Conservation (phyloP, 192 early-diverging fungal genomes). For the Backusella australiensis region DNA sequence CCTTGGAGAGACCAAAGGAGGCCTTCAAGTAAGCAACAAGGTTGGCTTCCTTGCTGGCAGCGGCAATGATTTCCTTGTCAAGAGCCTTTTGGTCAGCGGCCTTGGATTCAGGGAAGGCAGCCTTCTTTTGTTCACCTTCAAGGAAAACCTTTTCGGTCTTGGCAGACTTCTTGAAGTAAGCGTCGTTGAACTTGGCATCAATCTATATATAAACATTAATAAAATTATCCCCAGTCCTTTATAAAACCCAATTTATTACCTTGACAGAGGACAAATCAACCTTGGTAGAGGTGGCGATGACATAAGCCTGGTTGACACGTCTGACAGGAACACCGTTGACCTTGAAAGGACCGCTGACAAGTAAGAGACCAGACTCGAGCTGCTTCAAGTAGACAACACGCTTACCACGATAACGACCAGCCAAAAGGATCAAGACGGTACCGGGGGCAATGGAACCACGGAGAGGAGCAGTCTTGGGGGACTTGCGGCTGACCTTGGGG, state of each 20-base stretch:
- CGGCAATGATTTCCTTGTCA: constrained; percentile 80
- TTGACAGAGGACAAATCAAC: constrained; percentile 79
- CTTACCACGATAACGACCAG: constrained; percentile 96
- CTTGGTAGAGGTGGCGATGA: constrained; percentile 99
- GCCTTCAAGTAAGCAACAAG: constrained; percentile 86
- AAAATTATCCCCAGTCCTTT: background rate
- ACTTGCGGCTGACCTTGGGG: constrained; percentile 81
- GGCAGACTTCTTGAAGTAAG: constrained; percentile 79
- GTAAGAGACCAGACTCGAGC: constrained; percentile 89
- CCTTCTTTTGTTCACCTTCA: constrained; percentile 72
- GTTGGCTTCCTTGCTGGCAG: constrained; percentile 82
- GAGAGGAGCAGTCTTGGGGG: constrained; percentile 66
- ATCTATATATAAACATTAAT: constrained; percentile 15
- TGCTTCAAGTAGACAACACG: constrained; percentile 99
- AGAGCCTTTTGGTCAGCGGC: constrained; percentile 88
- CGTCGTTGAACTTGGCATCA: constrained; percentile 85
- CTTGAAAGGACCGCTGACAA: constrained; percentile 97
- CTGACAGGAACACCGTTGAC: constrained; percentile 98
- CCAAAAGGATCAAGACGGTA: constrained; percentile 94
- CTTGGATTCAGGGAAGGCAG: constrained; percentile 73
- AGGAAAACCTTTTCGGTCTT: constrained; percentile 79
- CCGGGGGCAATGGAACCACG: constrained; percentile 96
- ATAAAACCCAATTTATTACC: background rate
- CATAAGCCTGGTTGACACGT: constrained; percentile 99
- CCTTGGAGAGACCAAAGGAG: constrained; percentile 91